Percentiles rank a stretch among this genome's conserved stretches.
phyloP scores from a whole-genome alignment of 345 rosid species.

The Rhizophora apiculata region DNA sequence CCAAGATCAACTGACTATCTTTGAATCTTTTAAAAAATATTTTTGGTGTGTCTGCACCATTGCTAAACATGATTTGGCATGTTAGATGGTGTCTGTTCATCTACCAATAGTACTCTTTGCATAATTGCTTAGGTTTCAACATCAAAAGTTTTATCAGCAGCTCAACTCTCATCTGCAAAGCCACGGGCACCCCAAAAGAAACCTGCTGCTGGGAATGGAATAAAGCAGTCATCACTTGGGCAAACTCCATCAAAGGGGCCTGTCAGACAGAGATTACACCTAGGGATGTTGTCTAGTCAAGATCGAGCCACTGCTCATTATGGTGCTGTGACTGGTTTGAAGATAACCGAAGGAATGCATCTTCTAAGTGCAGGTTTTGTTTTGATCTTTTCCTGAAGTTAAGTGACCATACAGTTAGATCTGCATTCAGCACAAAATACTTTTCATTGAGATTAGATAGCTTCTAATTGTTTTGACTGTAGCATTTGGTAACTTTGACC shows the following conservation, averaged over 20 bases:
- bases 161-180: constrained; percentile 39
- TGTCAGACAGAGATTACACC: constrained; percentile 66
- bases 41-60: neutral
- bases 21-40: neutral
- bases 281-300: constrained; percentile 74
- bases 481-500: no score
- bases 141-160: constrained; percentile 40
- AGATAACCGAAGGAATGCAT: constrained; percentile 79
- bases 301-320: constrained; percentile 94
- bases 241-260: constrained; percentile 52
- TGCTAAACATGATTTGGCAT: no score
- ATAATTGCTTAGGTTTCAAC: constrained; percentile 39
- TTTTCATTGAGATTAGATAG: neutral
- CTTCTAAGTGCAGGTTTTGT: constrained; percentile 86
- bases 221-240: constrained; percentile 49
- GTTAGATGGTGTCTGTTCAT: neutral
- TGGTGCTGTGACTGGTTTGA: constrained; percentile 86
- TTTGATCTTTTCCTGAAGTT: constrained; percentile 8
- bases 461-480: neutral
- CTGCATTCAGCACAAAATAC: neutral
- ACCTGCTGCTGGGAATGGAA: constrained; percentile 49
- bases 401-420: neutral
- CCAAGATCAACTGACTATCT: neutral
- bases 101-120: neutral
- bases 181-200: constrained; percentile 40